phyloP scores from a whole-genome alignment of 73 alveolate genomes.

The Tetrahymena thermophila region DNA sequence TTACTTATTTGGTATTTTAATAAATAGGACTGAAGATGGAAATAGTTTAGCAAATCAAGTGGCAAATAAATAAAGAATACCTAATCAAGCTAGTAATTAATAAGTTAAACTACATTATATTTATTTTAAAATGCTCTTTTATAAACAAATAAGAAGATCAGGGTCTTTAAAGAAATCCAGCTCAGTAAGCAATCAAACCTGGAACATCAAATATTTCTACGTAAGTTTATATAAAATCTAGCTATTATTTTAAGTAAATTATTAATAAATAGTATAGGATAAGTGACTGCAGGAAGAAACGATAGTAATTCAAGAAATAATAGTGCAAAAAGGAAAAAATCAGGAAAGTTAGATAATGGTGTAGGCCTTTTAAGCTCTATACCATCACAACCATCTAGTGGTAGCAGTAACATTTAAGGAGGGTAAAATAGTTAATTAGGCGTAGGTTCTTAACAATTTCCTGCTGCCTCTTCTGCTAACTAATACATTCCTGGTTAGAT shows the following conservation, averaged over 20 bases:
- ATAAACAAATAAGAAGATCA: slow-evolving; percentile 21
- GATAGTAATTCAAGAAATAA: slow-evolving; percentile 44
- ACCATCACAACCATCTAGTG: not conserved
- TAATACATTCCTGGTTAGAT: not conserved
- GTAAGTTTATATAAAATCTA: slow-evolving; percentile 18
- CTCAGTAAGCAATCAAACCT: slow-evolving; percentile 29
- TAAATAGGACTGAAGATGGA: not conserved
- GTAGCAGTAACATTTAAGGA: not conserved
- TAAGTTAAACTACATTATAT: not conserved
- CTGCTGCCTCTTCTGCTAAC: not conserved
- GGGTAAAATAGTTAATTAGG: not conserved
- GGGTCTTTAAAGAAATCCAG: slow-evolving; percentile 21
- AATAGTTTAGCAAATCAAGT: not conserved
- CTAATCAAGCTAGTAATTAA: not conserved
- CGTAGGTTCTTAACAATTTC: not conserved
- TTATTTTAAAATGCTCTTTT: not conserved
- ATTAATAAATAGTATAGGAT: not conserved
- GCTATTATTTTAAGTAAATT: not conserved
- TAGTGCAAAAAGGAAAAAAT: slow-evolving; percentile 53
- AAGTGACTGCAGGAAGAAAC: slow-evolving; percentile 38
- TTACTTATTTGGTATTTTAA: no score
- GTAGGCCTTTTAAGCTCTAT: not conserved
- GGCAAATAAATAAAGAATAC: not conserved
- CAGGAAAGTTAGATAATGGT: slow-evolving; percentile 20
- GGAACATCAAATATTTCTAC: slow-evolving; percentile 22